Conservation (phyloP, 2,329 filamentous ascomycete genomes). For the Xylaria sp. region DNA sequence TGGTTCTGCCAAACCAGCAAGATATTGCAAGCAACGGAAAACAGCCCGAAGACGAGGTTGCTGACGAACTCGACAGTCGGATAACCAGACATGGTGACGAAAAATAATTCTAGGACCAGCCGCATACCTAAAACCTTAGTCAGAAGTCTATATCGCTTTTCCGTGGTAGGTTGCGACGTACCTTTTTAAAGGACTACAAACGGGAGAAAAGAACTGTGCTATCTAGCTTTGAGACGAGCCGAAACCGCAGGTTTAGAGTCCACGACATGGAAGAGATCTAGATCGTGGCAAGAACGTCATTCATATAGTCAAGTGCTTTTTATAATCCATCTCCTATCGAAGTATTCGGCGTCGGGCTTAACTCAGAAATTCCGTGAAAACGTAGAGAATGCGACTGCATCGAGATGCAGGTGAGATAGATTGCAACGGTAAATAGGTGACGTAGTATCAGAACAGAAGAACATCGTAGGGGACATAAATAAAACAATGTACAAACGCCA, state of each 20-base stretch:
- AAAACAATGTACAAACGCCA: too few species aligned
- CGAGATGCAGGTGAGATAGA: neutral
- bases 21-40: constrained; percentile 24
- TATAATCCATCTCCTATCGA: constrained; percentile 6
- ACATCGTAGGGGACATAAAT: too few species aligned
- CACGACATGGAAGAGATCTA: neutral
- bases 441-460: constrained; percentile 14
- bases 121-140: neutral
- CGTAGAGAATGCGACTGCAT: constrained; percentile 9
- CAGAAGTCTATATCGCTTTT: neutral
- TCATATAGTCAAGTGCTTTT: constrained; percentile 7
- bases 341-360: neutral
- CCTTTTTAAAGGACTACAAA: neutral
- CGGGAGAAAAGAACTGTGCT: neutral
- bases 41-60: constrained; percentile 27
- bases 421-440: neutral
- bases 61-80: constrained; percentile 28
- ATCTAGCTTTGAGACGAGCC: neutral
- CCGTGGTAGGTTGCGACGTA: neutral
- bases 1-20: constrained; percentile 29
- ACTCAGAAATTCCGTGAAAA: neutral
- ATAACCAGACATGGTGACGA: constrained; percentile 22
- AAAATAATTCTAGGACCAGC: neutral
- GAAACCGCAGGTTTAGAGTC: neutral
- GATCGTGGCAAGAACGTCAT: neutral